Evolutionary conservation across 306 rosid genomes (phyloP).

Genomic region (Sphenostylis stenocarpa): DNA sequence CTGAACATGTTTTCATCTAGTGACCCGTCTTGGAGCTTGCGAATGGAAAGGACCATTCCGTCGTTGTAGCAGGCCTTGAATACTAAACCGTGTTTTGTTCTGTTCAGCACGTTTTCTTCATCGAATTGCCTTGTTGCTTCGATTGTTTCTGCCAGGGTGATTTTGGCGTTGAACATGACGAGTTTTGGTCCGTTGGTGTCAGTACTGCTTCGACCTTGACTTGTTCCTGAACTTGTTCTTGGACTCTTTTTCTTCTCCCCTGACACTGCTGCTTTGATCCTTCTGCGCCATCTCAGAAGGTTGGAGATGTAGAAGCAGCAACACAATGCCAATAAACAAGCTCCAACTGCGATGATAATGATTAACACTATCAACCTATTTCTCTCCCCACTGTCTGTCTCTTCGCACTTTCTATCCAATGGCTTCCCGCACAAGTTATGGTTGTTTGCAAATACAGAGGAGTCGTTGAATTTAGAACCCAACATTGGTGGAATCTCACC

Average conservation of each 20-base stretch:
- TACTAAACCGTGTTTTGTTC: neutral
- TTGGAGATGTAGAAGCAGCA: constrained; percentile 4
- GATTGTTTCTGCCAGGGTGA: constrained; percentile 4
- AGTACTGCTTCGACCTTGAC: neutral
- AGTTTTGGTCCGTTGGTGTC: constrained; percentile 1
- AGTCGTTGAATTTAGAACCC: neutral
- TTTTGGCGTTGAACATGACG: constrained; percentile 6
- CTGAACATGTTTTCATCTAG: constrained; percentile 3
- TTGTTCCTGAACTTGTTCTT: neutral
- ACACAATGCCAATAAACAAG: neutral
- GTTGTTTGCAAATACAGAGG: neutral
- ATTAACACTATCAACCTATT: neutral
- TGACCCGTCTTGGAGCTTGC: constrained; percentile 2
- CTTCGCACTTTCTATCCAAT: neutral
- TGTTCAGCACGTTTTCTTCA: neutral
- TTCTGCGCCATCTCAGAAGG: constrained; percentile 1
- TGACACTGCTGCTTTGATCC: neutral
- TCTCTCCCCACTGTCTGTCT: neutral
- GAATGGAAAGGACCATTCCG: constrained; percentile 1
- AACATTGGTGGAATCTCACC: neutral
- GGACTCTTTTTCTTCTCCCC: constrained; percentile 16
- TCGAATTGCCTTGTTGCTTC: constrained; percentile 3
- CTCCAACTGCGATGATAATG: neutral
- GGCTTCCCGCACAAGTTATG: neutral
- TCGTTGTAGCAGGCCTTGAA: constrained; percentile 13